Conservation (phyloP, 2,329 filamentous ascomycete genomes). For the Aspergillus viridinutans region DNA sequence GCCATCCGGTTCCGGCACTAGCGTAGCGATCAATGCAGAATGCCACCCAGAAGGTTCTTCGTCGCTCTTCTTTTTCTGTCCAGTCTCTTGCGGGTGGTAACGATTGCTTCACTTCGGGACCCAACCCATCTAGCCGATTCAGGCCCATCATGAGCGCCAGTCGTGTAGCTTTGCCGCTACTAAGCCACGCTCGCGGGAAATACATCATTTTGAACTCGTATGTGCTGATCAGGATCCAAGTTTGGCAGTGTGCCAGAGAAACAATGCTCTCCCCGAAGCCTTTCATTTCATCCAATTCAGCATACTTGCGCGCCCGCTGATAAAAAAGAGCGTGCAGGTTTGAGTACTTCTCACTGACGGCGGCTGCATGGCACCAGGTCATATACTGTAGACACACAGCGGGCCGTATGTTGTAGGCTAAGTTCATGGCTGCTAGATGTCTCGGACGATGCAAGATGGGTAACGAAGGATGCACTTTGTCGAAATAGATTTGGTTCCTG, state of each 20-base stretch:
- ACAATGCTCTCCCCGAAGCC: conserved; percentile 88
- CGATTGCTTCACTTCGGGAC: conserved; percentile 89
- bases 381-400: conserved; percentile 86
- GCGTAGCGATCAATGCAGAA: conserved; percentile 89
- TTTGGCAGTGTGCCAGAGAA: conserved; percentile 79
- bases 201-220: conserved; percentile 99
- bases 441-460: conserved; percentile 88
- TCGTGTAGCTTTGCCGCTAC: conserved; percentile 74
- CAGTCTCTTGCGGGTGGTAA: conserved; percentile 82
- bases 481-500: conserved; percentile 81
- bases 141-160: conserved; percentile 89
- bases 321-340: conserved; percentile 86
- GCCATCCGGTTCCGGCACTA: conserved; percentile 96
- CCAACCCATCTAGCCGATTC: conserved; percentile 76
- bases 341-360: conserved; percentile 74
- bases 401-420: conserved; percentile 80
- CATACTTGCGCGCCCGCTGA: conserved; percentile 79
- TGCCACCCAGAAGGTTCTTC: conserved; percentile 91
- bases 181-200: conserved; percentile 94
- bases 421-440: conserved; percentile 82
- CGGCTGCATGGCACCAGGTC: conserved; percentile 93
- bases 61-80: conserved; percentile 87
- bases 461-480: conserved; percentile 78
- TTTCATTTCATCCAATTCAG: conserved; percentile 84
- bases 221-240: conserved; percentile 70